A percentile compares a stretch with the other conserved stretches of the same genome.
phyloP scores from a whole-genome alignment of 129 eudicot genomes.

The Flaveria brownii region DNA sequence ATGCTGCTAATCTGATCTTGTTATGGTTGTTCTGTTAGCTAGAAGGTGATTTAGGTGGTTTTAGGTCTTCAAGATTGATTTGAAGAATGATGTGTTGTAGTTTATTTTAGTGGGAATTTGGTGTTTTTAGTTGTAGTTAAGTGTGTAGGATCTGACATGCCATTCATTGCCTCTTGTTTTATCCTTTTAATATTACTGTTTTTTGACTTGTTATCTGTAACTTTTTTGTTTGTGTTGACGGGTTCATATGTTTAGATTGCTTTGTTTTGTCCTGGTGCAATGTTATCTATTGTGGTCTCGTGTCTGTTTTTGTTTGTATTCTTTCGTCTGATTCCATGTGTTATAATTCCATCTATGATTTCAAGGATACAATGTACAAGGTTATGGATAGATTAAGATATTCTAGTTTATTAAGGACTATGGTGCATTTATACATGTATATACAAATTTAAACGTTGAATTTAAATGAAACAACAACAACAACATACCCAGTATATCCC shows the following conservation, averaged over 20 bases:
- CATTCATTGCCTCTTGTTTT: not conserved
- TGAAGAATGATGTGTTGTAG: constrained; percentile 2
- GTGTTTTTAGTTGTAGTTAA: not conserved
- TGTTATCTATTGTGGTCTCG: constrained; percentile 15
- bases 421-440: not conserved
- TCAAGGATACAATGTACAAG: constrained; percentile 22
- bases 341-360: constrained; percentile 18
- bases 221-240: constrained; percentile 12
- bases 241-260: constrained; percentile 31
- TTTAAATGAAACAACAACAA: too few species aligned
- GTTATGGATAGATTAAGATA: not conserved
- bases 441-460: not conserved
- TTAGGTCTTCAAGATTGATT: not conserved
- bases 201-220: not conserved
- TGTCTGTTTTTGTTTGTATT: constrained; percentile 31
- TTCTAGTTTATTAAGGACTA: not conserved
- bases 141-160: constrained; percentile 20
- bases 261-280: constrained; percentile 30
- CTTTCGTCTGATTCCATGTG: constrained; percentile 28
- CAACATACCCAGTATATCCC: too few species aligned
- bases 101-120: not conserved
- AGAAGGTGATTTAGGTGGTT: too few species aligned
- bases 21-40: not conserved
- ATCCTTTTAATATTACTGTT: not conserved
- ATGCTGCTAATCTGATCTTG: not conserved